Evolutionary conservation across 805 yeast species (phyloP), one percentile per base, ranked within the genome.

Genomic region (Ogataea trehaloabstinens): DNA sequence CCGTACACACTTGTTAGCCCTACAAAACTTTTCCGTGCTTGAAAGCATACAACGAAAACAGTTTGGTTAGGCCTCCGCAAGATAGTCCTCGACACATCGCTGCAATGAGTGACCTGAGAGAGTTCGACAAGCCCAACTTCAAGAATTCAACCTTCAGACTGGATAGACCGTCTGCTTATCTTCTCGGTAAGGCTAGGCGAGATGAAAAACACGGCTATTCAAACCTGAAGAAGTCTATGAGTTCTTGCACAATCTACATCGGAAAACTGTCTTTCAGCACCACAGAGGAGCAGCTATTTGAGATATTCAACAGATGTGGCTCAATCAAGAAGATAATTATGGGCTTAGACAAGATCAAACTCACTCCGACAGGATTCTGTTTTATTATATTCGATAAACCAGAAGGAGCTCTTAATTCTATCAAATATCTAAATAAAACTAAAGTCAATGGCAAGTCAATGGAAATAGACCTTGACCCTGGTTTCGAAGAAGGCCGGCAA

Each of bases 291-390:
- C 97, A 91, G 62, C 78, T 91, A 12, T 83, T 81, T 58, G 98
- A 90, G 61, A 64, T 93, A 36, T 88, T 93, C 56, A 75, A 84
- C 44, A 83, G 84, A 60, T 80, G 86, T 49, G 98, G 97, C 1
- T 69, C 76, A 12, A 80, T 91, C 28, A 78, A 78, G 48, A 73
- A 83, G 54, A 85, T 90, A 29, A 80, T 91, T 36, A 93, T 93
- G 98, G 99, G 99, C 0, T 73, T 93, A 25, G 97, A 93, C 60
- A 74, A 96, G 48, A 82, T 82, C 58, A 84, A 85, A 49, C 79
- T 82, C 53, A 90, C 96, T 1, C 99, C 99, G 2, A 90, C 98
- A 58, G 98, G 99, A 13, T 91, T 93, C 61, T 90, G 97, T 58
- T 93, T 93, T 58, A 89, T 93, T 28, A 83, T 88, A 32, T 93